A percentile compares a stretch with the other conserved stretches of the same genome.
phyloP scores from a whole-genome alignment of 2,329 filamentous ascomycete species.

The Rutstroemia sp. region DNA sequence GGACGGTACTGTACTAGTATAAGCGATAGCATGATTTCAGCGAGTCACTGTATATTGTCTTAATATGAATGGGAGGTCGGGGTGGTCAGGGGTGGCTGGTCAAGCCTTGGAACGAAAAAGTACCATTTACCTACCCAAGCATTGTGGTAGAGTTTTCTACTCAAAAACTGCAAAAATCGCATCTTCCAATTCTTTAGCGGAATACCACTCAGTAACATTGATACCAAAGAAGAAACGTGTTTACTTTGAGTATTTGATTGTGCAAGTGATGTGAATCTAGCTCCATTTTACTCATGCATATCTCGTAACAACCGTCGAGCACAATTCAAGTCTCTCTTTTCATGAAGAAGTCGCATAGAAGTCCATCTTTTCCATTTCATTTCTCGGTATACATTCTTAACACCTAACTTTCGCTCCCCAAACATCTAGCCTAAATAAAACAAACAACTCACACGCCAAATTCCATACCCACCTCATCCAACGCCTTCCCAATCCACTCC shows the following conservation, averaged over 20 bases:
- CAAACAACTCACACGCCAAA: constrained; percentile 29
- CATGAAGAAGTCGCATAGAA: too few relatives aligned
- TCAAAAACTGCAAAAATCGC: constrained; percentile 1
- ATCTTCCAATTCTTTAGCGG: too few relatives aligned
- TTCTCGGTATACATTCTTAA: not conserved
- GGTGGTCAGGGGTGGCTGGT: not conserved
- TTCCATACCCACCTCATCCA: constrained; percentile 56
- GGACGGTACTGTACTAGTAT: constrained; percentile 6
- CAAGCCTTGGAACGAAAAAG: not conserved
- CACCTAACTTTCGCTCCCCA: not conserved
- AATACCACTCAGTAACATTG: too few relatives aligned
- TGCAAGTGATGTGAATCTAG: too few relatives aligned
- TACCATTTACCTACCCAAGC: not conserved
- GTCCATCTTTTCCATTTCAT: too few relatives aligned
- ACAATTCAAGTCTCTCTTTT: too few relatives aligned
- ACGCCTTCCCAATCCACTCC: constrained; percentile 47
- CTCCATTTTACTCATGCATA: too few relatives aligned
- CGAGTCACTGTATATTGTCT: constrained; percentile 1
- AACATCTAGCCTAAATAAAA: not conserved
- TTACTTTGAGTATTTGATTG: too few relatives aligned
- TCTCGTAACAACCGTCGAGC: too few relatives aligned
- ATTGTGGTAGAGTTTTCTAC: constrained; percentile 2
- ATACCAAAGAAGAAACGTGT: too few relatives aligned
- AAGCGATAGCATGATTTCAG: not conserved
- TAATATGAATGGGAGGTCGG: not conserved